phyloP scores from a whole-genome alignment of 345 rosid species.

The Sisymbrium altissimum region DNA sequence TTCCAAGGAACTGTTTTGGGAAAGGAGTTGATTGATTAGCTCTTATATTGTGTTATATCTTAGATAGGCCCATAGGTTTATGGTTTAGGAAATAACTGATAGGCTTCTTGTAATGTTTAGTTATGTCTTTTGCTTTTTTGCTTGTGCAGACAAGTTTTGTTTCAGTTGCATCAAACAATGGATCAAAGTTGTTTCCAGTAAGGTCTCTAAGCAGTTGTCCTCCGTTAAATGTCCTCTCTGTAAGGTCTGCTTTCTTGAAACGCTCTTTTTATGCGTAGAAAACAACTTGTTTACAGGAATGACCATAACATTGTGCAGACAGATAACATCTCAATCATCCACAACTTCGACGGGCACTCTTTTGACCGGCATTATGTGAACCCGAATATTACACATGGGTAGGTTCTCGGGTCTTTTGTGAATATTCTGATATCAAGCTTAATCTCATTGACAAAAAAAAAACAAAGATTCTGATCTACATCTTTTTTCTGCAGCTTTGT shows the following conservation, averaged over 20 bases:
- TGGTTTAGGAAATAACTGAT: neutral
- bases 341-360: slow-evolving; percentile 58
- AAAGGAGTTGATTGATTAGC: neutral
- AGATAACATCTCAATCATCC: slow-evolving; percentile 59
- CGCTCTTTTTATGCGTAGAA: neutral
- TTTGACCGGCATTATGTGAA: slow-evolving; percentile 60
- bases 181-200: slow-evolving; percentile 67
- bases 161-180: slow-evolving; percentile 72
- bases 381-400: slow-evolving; percentile 49
- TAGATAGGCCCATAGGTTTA: neutral
- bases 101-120: neutral
- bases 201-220: slow-evolving; percentile 41
- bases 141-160: slow-evolving; percentile 78
- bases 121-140: neutral
- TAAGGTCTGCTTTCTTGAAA: slow-evolving; percentile 52
- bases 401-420: neutral
- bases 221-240: slow-evolving; percentile 82
- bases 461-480: neutral
- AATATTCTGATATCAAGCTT: neutral
- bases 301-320: slow-evolving; percentile 41
- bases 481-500: slow-evolving; percentile 47
- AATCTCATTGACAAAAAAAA: neutral
- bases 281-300: neutral
- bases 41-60: neutral
- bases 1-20: too few species aligned